Evolutionary conservation across 225 moss, liverwort and hornwort genomes (phyloP).

Genomic region (Rhytidiadelphus loreus): DNA sequence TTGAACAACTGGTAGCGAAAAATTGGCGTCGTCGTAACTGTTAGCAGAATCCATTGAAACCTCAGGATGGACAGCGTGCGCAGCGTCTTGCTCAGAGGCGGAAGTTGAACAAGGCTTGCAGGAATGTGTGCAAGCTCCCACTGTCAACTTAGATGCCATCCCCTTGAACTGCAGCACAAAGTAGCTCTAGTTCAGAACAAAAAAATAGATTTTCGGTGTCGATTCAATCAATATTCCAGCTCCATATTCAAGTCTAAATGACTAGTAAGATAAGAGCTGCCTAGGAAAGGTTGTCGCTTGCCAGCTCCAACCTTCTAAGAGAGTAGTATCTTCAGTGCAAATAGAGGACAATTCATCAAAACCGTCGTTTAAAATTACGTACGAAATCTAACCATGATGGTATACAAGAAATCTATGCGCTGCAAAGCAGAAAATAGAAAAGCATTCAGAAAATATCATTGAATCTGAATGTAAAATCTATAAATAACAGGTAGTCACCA

Average conservation of each 20-base stretch:
- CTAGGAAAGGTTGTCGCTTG: not conserved
- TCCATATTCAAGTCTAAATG: not conserved
- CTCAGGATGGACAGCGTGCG: conserved; percentile 30
- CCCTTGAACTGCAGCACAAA: conserved; percentile 37
- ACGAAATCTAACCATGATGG: not conserved
- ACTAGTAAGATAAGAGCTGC: not conserved
- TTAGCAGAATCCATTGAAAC: conserved; percentile 7
- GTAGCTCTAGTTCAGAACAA: not conserved
- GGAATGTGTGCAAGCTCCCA: conserved; percentile 30
- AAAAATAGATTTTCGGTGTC: not conserved
- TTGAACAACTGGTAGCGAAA: conserved; percentile 1
- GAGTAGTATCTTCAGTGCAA: not conserved
- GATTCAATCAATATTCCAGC: not conserved
- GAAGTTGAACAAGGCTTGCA: conserved; percentile 44
- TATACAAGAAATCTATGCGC: not conserved
- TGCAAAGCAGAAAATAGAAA: not conserved
- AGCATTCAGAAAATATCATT: not conserved
- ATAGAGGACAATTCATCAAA: not conserved
- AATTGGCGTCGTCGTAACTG: conserved; percentile 1
- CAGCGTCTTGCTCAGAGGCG: conserved; percentile 24
- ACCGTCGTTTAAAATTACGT: not conserved
- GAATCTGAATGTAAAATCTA: not conserved
- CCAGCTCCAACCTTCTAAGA: not conserved
- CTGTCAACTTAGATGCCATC: conserved; percentile 36
- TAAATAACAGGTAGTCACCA: not conserved